Percentiles rank a stretch among this genome's conserved stretches.
Evolutionary conservation across 371 early-diverging fungal genomes (phyloP).

Genomic region (Aphelidium insulamus): DNA sequence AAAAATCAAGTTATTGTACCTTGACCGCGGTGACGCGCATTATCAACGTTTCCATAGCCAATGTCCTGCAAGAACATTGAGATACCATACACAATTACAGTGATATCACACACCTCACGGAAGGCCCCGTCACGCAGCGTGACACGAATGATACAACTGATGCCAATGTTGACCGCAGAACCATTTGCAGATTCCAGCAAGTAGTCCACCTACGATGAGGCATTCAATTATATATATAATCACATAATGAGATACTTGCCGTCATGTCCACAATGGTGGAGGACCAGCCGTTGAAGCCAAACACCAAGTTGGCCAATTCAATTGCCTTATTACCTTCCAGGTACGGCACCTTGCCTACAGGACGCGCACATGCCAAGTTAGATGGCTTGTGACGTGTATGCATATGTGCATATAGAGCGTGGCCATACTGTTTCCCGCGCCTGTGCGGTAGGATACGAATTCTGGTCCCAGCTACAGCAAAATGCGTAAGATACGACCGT

Average conservation of each 20-base stretch:
- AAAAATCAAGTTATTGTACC: constrained; percentile 9
- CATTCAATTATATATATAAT: not conserved
- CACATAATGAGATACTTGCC: not conserved
- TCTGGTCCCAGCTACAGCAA: too few relatives aligned
- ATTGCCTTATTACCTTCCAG: constrained; percentile 81
- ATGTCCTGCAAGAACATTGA: constrained; percentile 28
- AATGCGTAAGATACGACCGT: too few relatives aligned
- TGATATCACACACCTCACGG: constrained; percentile 44
- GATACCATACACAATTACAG: not conserved
- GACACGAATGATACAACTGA: constrained; percentile 62
- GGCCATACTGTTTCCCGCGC: too few relatives aligned
- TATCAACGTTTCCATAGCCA: constrained; percentile 72
- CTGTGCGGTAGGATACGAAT: too few relatives aligned
- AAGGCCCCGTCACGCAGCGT: constrained; percentile 81
- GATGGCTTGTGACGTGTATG: too few relatives aligned
- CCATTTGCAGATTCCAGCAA: not conserved
- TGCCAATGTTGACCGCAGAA: constrained; percentile 37
- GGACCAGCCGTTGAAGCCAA: constrained; percentile 97
- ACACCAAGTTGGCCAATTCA: constrained; percentile 82
- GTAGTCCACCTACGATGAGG: not conserved
- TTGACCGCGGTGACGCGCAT: constrained; percentile 66
- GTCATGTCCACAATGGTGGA: constrained; percentile 44
- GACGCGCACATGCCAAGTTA: too few relatives aligned
- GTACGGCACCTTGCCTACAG: constrained; percentile 40
- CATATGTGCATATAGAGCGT: too few relatives aligned